These are phyloP conservation scores for Chrysanthemum makinoi DNA, from an alignment of 129 eudicot genomes.

Conservation along the genomic window DNA sequence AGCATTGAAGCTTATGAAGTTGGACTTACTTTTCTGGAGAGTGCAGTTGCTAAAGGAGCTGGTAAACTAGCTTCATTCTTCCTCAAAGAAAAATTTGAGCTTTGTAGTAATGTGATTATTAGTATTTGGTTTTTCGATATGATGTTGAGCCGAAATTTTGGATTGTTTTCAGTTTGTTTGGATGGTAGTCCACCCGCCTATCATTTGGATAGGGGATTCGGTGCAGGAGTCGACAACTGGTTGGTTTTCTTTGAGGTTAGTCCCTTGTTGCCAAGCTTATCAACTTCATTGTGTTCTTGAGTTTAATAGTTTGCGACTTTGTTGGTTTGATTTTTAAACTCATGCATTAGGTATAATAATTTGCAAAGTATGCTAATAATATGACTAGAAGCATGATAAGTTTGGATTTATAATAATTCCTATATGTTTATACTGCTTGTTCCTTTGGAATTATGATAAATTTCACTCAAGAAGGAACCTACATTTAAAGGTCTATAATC, in stretches of 20 bases:
- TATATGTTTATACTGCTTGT: too few relatives aligned
- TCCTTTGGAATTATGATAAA: too few relatives aligned
- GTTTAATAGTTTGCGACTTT: too few relatives aligned
- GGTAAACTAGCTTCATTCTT: slow-evolving; percentile 44
- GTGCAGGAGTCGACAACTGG: slow-evolving; percentile 87
- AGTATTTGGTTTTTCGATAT: not conserved
- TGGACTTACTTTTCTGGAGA: slow-evolving; percentile 62
- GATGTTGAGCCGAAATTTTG: not conserved
- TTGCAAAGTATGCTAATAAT: too few relatives aligned
- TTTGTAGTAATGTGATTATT: not conserved
- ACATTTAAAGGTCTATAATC: too few relatives aligned
- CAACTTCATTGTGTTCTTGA: not conserved
- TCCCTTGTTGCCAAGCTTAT: not conserved
- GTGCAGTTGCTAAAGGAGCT: slow-evolving; percentile 93
- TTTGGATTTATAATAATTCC: too few relatives aligned
- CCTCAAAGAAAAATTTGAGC: not conserved
- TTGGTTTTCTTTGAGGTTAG: slow-evolving; percentile 85
- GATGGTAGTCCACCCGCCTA: slow-evolving; percentile 99
- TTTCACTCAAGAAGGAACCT: too few relatives aligned
- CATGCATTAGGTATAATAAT: too few relatives aligned
- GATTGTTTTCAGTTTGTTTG: slow-evolving; percentile 64
- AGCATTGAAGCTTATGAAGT: slow-evolving; percentile 56
- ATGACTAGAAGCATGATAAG: too few relatives aligned
- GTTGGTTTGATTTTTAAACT: too few relatives aligned
- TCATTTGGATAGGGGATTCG: slow-evolving; percentile 83